Percentiles rank a stretch among this genome's conserved stretches.
phyloP scores from a whole-genome alignment of 2,329 filamentous ascomycete genomes.

The Ophiognomonia clavigignenti-juglandacearum region DNA sequence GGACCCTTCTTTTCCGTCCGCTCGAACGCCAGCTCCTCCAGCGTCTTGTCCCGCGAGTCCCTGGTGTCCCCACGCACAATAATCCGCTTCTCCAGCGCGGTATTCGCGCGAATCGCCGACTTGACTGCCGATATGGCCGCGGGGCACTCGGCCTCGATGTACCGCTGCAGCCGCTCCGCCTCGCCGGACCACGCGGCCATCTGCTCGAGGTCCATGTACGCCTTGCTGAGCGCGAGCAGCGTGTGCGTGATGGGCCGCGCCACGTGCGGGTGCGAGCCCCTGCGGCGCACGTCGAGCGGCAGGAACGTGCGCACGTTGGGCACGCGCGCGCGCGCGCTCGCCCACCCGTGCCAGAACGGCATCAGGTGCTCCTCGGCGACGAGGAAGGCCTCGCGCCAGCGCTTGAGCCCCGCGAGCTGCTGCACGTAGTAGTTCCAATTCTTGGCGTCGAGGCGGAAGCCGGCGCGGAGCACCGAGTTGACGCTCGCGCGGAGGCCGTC shows the following conservation, averaged over 20 bases:
- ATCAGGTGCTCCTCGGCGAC: slow-evolving; percentile 76
- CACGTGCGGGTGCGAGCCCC: slow-evolving; percentile 31
- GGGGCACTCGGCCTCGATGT: slow-evolving; percentile 36
- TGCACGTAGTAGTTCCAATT: slow-evolving; percentile 81
- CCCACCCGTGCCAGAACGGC: slow-evolving; percentile 73
- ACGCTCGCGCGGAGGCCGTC: slow-evolving; percentile 47
- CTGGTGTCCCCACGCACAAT: slow-evolving; percentile 11
- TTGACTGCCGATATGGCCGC: slow-evolving; percentile 36
- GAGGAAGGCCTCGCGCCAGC: slow-evolving; percentile 62
- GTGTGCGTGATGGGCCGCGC: slow-evolving; percentile 39
- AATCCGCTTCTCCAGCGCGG: slow-evolving; percentile 20
- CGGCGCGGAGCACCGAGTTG: slow-evolving; percentile 52
- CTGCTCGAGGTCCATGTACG: slow-evolving; percentile 45
- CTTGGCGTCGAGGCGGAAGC: slow-evolving; percentile 68
- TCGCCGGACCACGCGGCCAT: slow-evolving; percentile 44
- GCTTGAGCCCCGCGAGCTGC: slow-evolving; percentile 55
- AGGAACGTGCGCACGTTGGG: slow-evolving; percentile 21
- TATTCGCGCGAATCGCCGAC: slow-evolving; percentile 18
- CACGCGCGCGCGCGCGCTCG: slow-evolving; percentile 25
- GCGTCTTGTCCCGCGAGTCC: no score
- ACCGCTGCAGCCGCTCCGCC: slow-evolving; percentile 33
- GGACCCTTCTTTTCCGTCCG: no score
- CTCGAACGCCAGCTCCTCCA: no score
- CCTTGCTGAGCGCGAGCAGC: slow-evolving; percentile 42
- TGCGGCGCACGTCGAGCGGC: slow-evolving; percentile 34